Conservation (phyloP, 495 filamentous ascomycete genomes). For the Neohortaea acidophila region DNA sequence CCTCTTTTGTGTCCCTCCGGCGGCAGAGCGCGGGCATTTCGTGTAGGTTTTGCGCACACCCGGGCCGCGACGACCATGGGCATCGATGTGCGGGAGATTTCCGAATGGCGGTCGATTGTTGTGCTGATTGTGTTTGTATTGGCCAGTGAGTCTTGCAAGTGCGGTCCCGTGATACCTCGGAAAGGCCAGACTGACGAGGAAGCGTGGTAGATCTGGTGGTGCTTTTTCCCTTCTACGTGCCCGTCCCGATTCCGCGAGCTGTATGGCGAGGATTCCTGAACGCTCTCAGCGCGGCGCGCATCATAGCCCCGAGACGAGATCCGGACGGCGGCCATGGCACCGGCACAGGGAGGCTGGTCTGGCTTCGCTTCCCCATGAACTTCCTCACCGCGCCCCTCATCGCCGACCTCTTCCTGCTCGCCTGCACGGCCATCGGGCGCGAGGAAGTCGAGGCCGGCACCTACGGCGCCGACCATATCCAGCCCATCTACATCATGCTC, state of each 20-base stretch:
- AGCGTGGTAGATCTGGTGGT: slow-evolving; percentile 40
- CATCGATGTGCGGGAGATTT: slow-evolving; percentile 38
- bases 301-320: slow-evolving; percentile 30
- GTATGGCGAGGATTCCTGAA: slow-evolving; percentile 31
- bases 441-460: slow-evolving; percentile 48
- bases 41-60: too few species aligned
- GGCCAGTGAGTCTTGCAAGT: slow-evolving; percentile 37
- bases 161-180: neutral
- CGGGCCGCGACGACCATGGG: slow-evolving; percentile 31
- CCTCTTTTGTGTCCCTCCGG: too few species aligned
- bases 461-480: slow-evolving; percentile 43
- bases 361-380: slow-evolving; percentile 43
- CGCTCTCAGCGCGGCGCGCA: slow-evolving; percentile 30
- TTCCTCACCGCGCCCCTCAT: slow-evolving; percentile 50
- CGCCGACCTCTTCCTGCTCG: slow-evolving; percentile 49
- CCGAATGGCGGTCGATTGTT: slow-evolving; percentile 44
- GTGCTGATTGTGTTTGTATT: slow-evolving; percentile 48
- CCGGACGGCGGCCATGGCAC: slow-evolving; percentile 7
- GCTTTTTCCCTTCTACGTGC: slow-evolving; percentile 47
- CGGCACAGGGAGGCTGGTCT: slow-evolving; percentile 26
- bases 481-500: slow-evolving; percentile 47
- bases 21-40: too few species aligned
- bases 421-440: slow-evolving; percentile 44
- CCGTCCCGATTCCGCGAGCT: slow-evolving; percentile 37
- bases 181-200: slow-evolving; percentile 6